These are phyloP conservation scores for Populus hybrid DNA, from an alignment of 441 rosid species.

Conservation along the genomic window DNA sequence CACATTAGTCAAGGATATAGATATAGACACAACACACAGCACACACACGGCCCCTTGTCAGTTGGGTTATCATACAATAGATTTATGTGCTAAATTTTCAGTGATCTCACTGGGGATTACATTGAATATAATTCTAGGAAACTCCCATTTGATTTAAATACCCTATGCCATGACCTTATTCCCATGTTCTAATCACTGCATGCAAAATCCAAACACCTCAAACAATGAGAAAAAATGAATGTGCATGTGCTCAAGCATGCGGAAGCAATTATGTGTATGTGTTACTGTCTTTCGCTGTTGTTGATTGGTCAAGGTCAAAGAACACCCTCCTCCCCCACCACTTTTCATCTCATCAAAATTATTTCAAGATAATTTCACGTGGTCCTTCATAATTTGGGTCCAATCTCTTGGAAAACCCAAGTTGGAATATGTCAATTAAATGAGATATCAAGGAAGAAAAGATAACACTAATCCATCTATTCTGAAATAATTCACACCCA, in stretches of 20 bases:
- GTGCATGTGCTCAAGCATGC: constrained; percentile 25
- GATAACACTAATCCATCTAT: not conserved
- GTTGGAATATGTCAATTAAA: not conserved
- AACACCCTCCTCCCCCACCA: not conserved
- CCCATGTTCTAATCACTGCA: not conserved
- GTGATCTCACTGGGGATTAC: not conserved
- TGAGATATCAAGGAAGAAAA: not conserved
- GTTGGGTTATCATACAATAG: not conserved
- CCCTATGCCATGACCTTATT: not conserved
- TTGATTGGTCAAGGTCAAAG: constrained; percentile 21
- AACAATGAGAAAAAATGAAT: constrained; percentile 27
- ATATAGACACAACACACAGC: not conserved
- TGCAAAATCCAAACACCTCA: constrained; percentile 24
- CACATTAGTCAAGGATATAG: not conserved
- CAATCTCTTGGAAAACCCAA: not conserved
- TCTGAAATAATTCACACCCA: not conserved
- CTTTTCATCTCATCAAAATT: not conserved
- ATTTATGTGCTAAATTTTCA: not conserved
- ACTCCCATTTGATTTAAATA: not conserved
- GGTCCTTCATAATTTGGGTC: constrained; percentile 17
- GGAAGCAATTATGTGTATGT: constrained; percentile 21
- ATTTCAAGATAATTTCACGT: constrained; percentile 27
- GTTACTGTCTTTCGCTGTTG: not conserved
- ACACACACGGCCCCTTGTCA: not conserved
- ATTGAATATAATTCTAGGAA: not conserved